Percentiles rank a stretch among this genome's conserved stretches.
Conservation (phyloP, 2,329 filamentous ascomycete genomes). For the Colletotrichum zoysiae region DNA sequence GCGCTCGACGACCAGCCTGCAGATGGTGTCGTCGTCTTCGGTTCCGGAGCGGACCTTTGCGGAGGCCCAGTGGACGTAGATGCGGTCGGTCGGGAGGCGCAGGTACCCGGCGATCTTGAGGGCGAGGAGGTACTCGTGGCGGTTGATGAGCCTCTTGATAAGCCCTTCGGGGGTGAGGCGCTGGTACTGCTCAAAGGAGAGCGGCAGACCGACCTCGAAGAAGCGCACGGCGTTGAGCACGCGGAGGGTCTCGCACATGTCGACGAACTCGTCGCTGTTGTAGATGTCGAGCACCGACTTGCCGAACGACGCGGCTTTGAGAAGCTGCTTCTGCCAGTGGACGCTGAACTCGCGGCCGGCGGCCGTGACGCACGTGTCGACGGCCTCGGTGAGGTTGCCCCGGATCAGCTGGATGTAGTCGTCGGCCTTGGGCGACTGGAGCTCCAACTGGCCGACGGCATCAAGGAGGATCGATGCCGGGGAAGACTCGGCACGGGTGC, state of each 20-base stretch:
- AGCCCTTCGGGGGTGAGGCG: conserved; percentile 90
- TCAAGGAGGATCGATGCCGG: conserved; percentile 94
- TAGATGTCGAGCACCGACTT: conserved; percentile 98
- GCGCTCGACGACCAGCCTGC: conserved; percentile 86
- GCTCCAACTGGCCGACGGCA: conserved; percentile 89
- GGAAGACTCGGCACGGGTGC: conserved; percentile 87
- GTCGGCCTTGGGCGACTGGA: conserved; percentile 95
- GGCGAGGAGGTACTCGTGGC: conserved; percentile 91
- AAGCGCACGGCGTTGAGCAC: conserved; percentile 93
- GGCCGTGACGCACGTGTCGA: conserved; percentile 93
- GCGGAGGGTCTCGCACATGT: conserved; percentile 94
- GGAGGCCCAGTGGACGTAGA: conserved; percentile 97
- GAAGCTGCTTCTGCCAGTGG: conserved; percentile 93
- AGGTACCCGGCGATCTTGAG: conserved; percentile 90
- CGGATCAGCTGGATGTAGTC: conserved; percentile 97
- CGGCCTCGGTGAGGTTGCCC: conserved; percentile 87
- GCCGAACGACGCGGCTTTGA: conserved; percentile 97
- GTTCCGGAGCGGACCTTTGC: conserved; percentile 89
- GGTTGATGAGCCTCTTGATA: conserved; percentile 86
- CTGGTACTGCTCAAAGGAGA: conserved; percentile 95
- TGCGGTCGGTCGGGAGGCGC: conserved; percentile 85
- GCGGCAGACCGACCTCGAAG: conserved; percentile 88
- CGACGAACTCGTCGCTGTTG: conserved; percentile 98
- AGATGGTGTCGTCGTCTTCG: conserved; percentile 90
- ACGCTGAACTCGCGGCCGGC: conserved; percentile 91